Percentiles rank a stretch among this genome's conserved stretches.
Evolutionary conservation across 495 filamentous ascomycete species (phyloP).

Genomic region (Aspergillus campestris): DNA sequence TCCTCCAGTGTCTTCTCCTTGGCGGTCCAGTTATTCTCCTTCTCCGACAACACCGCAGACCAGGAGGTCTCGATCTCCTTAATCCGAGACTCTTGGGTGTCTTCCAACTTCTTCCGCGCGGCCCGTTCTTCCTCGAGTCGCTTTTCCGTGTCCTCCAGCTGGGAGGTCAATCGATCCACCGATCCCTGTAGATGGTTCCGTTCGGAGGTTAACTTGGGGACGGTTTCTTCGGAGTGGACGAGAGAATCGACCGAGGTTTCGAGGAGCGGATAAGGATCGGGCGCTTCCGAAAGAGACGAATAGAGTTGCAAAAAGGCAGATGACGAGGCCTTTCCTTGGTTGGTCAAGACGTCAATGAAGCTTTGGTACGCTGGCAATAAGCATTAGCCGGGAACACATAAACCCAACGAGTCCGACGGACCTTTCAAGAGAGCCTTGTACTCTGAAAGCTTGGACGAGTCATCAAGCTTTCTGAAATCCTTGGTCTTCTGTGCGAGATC

Average conservation of each 20-base stretch:
- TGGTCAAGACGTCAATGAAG: constrained; percentile 93
- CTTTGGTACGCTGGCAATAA: constrained; percentile 72
- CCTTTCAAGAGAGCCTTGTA: constrained; percentile 85
- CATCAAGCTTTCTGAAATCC: constrained; percentile 92
- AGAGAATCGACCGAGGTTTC: constrained; percentile 95
- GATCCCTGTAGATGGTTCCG: constrained; percentile 77
- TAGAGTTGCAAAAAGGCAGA: constrained; percentile 89
- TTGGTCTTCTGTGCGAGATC: constrained; percentile 98
- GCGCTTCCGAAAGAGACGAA: constrained; percentile 86
- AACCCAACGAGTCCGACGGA: constrained; percentile 20
- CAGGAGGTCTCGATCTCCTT: constrained; percentile 87
- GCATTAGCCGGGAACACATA: constrained; percentile 1
- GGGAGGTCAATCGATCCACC: constrained; percentile 73
- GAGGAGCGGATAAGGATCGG: constrained; percentile 91
- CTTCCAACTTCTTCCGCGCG: constrained; percentile 66
- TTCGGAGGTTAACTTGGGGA: constrained; percentile 79
- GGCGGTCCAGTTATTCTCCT: constrained; percentile 90
- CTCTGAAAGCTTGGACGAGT: constrained; percentile 77
- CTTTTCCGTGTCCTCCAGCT: constrained; percentile 78
- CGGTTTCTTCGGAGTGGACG: constrained; percentile 78
- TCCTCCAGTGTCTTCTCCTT: constrained; percentile 90
- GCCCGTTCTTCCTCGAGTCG: constrained; percentile 65
- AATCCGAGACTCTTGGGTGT: constrained; percentile 61
- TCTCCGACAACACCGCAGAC: constrained; percentile 87
- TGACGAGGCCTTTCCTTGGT: constrained; percentile 85